These are phyloP conservation scores for Xanthoconium separans DNA, from an alignment of 1,284 basidiomycete genomes.

Conservation along the genomic window DNA sequence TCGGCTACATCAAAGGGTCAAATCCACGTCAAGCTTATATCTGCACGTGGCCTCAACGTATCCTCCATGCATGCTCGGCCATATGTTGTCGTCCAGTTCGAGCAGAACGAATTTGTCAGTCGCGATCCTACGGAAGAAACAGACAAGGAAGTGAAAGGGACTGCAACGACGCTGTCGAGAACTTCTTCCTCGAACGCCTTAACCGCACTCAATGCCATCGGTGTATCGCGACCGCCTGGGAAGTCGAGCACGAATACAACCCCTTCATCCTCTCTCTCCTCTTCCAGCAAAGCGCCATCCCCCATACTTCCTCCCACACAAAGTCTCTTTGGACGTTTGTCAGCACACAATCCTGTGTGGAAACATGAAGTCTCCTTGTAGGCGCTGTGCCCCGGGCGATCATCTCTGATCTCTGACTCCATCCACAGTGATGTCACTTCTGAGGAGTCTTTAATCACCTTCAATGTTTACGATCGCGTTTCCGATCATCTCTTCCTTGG, in stretches of 20 bases:
- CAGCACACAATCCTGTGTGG: constrained; percentile 93
- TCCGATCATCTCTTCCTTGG: constrained; percentile 91
- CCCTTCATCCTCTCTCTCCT: constrained; percentile 40
- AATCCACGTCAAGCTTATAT: constrained; percentile 95
- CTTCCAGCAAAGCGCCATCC: constrained; percentile 36
- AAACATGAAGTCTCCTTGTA: constrained; percentile 98
- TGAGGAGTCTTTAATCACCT: constrained; percentile 79
- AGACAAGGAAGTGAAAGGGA: constrained; percentile 86
- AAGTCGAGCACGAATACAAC: constrained; percentile 37
- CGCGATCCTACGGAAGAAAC: constrained; percentile 85
- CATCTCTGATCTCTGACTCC: constrained; percentile 17
- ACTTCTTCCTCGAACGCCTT: constrained; percentile 62
- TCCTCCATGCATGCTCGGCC: constrained; percentile 69
- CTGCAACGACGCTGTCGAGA: constrained; percentile 60
- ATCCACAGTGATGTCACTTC: constrained; percentile 88
- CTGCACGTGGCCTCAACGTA: constrained; percentile 85
- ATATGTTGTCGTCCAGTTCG: constrained; percentile 97
- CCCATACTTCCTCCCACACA: constrained; percentile 37
- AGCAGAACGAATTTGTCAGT: constrained; percentile 98
- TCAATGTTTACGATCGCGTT: constrained; percentile 93
- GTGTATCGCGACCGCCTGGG: constrained; percentile 44
- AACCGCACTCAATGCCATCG: constrained; percentile 68
- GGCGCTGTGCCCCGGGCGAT: constrained; percentile 37
- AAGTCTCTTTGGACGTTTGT: constrained; percentile 62
- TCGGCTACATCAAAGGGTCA: constrained; percentile 65